phyloP scores from a whole-genome alignment of 2,329 filamentous ascomycete genomes.

The Xylaria sp. region DNA sequence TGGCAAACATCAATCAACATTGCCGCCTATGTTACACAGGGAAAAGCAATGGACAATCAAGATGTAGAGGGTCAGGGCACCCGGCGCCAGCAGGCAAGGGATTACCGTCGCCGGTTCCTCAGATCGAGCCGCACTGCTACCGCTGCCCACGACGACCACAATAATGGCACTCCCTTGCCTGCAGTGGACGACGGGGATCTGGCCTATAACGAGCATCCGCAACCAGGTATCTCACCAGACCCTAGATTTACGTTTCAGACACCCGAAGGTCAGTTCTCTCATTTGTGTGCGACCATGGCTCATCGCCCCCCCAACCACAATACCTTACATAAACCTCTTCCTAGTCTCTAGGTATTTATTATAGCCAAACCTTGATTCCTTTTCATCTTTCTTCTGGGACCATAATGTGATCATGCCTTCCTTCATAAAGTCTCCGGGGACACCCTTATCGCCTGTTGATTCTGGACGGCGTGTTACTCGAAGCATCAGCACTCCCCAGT shows the following conservation, averaged over 20 bases:
- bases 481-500: slow-evolving; percentile 3
- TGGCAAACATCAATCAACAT: neutral
- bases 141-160: slow-evolving; percentile 18
- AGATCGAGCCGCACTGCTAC: slow-evolving; percentile 38
- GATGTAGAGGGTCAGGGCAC: slow-evolving; percentile 26
- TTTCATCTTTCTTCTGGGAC: neutral
- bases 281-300: slow-evolving; percentile 3
- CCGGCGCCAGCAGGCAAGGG: slow-evolving; percentile 42
- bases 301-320: slow-evolving; percentile 16
- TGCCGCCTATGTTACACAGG: neutral
- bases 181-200: neutral
- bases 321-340: slow-evolving; percentile 24
- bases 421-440: neutral
- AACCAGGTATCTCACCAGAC: slow-evolving; percentile 29
- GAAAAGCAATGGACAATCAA: slow-evolving; percentile 26
- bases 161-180: slow-evolving; percentile 13
- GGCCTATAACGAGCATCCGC: slow-evolving; percentile 3
- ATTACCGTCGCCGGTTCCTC: slow-evolving; percentile 42
- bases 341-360: neutral
- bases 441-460: neutral
- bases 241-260: slow-evolving; percentile 41
- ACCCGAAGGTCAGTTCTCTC: slow-evolving; percentile 38
- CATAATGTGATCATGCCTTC: slow-evolving; percentile 12
- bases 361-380: neutral
- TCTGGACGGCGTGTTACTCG: slow-evolving; percentile 30